These are phyloP conservation scores for Onygenales sp. DNA, from an alignment of 2,329 filamentous ascomycete genomes.

Conservation along the genomic window DNA sequence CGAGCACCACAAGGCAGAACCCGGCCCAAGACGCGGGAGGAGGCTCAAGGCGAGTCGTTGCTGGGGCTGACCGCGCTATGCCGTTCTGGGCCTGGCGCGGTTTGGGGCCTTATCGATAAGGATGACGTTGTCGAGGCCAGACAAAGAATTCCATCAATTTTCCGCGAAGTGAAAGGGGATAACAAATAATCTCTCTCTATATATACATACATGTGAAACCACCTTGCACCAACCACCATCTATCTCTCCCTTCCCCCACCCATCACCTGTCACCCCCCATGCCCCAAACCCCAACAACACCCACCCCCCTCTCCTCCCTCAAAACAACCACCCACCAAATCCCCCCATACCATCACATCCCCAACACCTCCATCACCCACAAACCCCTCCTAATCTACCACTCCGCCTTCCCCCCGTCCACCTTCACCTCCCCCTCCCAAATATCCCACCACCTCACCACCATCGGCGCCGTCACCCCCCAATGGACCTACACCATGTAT, in stretches of 20 bases:
- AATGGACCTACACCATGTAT: slow-evolving; percentile 65
- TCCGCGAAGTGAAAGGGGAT: not conserved
- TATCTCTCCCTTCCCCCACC: slow-evolving; percentile 41
- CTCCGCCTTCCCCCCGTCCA: slow-evolving; percentile 40
- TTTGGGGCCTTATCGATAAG: not conserved
- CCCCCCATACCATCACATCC: slow-evolving; percentile 45
- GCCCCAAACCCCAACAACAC: slow-evolving; percentile 52
- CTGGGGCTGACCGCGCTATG: not conserved
- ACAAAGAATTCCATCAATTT: not conserved
- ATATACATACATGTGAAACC: not conserved
- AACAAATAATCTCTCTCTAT: not conserved
- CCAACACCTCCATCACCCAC: slow-evolving; percentile 56
- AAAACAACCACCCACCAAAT: slow-evolving; percentile 51
- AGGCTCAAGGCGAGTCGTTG: not conserved
- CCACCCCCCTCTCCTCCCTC: slow-evolving; percentile 22
- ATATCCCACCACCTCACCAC: slow-evolving; percentile 48
- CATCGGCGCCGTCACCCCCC: slow-evolving; percentile 48
- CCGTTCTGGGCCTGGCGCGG: not conserved
- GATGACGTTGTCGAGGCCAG: not conserved
- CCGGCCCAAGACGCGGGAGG: not conserved
- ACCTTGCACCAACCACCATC: not conserved
- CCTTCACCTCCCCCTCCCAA: slow-evolving; percentile 31
- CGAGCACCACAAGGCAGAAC: not conserved
- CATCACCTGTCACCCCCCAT: slow-evolving; percentile 51
- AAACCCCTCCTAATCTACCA: slow-evolving; percentile 60